A percentile compares a stretch with the other conserved stretches of the same genome.
phyloP scores from a whole-genome alignment of 2,329 filamentous ascomycete species.

The Arthrobotrys musiformis region DNA sequence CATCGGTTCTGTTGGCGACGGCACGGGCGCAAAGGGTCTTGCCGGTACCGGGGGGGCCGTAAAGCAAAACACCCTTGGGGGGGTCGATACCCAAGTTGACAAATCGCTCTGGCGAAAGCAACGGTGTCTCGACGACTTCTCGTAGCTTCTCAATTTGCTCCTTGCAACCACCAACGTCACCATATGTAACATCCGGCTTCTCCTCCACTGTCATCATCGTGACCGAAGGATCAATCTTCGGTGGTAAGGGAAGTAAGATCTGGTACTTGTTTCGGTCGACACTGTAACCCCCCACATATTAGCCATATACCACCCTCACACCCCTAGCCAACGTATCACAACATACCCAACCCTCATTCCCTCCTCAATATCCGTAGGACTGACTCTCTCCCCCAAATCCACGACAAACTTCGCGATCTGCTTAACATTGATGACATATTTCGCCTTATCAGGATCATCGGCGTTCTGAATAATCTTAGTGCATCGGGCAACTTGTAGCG shows the following conservation, averaged over 20 bases:
- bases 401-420: constrained; percentile 99
- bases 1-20: constrained; percentile 96
- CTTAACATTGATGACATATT: constrained; percentile 99
- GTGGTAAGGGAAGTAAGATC: constrained; percentile 92
- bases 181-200: constrained; percentile 98
- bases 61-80: constrained; percentile 94
- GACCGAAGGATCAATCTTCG: constrained; percentile 98
- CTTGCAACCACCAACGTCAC: constrained; percentile 98
- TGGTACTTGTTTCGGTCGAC: constrained; percentile 99
- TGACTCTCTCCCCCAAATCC: constrained; percentile 94
- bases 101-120: constrained; percentile 95
- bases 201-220: constrained; percentile 99
- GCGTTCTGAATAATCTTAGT: constrained; percentile 99
- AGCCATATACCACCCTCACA: neutral
- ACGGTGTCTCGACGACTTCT: constrained; percentile 98
- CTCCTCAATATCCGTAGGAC: constrained; percentile 98
- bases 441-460: constrained; percentile 96
- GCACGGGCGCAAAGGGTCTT: constrained; percentile 98
- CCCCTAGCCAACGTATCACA: neutral
- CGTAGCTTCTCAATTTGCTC: constrained; percentile 99
- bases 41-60: constrained; percentile 96
- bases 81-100: constrained; percentile 99
- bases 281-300: constrained; percentile 62
- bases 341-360: constrained; percentile 91
- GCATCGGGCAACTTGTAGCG: constrained; percentile 94